A percentile compares a stretch with the other conserved stretches of the same genome.
phyloP scores from a whole-genome alignment of 2,329 filamentous ascomycete genomes.

The Spiromastix sp. region DNA sequence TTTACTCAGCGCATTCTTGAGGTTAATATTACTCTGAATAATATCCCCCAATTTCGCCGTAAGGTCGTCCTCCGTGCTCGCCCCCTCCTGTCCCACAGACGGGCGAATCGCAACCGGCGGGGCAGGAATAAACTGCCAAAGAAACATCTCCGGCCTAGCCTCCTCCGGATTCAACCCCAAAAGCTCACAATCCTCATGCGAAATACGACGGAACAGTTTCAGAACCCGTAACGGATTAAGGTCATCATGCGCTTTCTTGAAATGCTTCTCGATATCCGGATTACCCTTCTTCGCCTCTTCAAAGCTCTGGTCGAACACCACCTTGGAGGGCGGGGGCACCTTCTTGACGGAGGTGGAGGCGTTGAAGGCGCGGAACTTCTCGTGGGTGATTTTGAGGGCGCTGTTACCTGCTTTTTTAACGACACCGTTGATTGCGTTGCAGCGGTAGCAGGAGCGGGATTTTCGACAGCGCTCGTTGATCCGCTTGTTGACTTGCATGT shows the following conservation, averaged over 20 bases:
- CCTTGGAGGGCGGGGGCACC: constrained; percentile 67
- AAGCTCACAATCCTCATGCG: constrained; percentile 76
- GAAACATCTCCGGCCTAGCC: constrained; percentile 87
- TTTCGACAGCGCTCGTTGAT: constrained; percentile 88
- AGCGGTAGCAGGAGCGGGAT: constrained; percentile 69
- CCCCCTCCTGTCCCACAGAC: constrained; percentile 83
- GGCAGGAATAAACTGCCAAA: constrained; percentile 93
- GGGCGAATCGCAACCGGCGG: constrained; percentile 90
- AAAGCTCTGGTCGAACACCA: constrained; percentile 79
- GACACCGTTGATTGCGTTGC: constrained; percentile 72
- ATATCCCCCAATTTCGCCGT: constrained; percentile 97
- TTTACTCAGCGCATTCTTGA: constrained; percentile 70
- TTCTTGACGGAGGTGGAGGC: constrained; percentile 82
- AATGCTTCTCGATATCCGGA: constrained; percentile 76
- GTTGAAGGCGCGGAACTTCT: constrained; percentile 83
- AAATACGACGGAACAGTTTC: constrained; percentile 84
- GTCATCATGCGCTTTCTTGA: constrained; percentile 88
- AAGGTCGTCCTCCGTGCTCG: constrained; percentile 91
- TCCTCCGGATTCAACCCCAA: constrained; percentile 79
- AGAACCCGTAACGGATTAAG: constrained; percentile 80
- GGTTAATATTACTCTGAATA: constrained; percentile 79
- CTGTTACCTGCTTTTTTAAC: constrained; percentile 75
- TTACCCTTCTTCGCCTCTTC: constrained; percentile 65
- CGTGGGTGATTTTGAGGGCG: constrained; percentile 87
- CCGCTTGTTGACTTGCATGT: constrained; percentile 73